Percentiles rank a stretch among this genome's conserved stretches.
Conservation (phyloP, 768 basidiomycete genomes). For the Lentinula aciculospora region DNA sequence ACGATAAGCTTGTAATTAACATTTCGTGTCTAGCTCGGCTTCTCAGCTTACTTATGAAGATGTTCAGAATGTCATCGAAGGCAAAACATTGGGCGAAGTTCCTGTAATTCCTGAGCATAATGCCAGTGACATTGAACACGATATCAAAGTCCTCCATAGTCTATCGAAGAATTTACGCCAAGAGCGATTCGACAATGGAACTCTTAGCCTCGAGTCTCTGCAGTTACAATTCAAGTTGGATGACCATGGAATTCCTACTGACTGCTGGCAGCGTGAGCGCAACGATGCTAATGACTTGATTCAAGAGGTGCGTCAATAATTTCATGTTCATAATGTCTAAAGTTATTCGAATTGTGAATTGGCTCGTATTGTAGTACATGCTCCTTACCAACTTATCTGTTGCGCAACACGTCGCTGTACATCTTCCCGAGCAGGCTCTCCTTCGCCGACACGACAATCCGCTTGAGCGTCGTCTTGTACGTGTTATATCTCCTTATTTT, state of each 20-base stretch:
- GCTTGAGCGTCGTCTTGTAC: constrained; percentile 83
- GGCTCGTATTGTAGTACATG: constrained; percentile 68
- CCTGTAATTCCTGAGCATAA: constrained; percentile 53
- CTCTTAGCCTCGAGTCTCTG: constrained; percentile 63
- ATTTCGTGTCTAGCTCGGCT: constrained; percentile 55
- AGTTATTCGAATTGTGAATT: constrained; percentile 4
- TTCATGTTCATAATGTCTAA: not conserved
- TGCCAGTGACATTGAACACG: constrained; percentile 59
- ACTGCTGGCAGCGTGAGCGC: constrained; percentile 63
- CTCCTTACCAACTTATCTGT: constrained; percentile 84
- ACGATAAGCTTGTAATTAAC: not conserved
- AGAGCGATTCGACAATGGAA: constrained; percentile 75
- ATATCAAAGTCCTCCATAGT: constrained; percentile 63
- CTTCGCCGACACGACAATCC: constrained; percentile 93
- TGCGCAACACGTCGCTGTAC: constrained; percentile 89
- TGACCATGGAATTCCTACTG: constrained; percentile 70
- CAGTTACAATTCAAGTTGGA: constrained; percentile 77
- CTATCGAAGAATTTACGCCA: constrained; percentile 70
- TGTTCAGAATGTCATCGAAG: constrained; percentile 80
- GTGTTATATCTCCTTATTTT: constrained; percentile 14
- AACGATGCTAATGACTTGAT: constrained; percentile 76
- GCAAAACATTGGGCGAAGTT: constrained; percentile 49
- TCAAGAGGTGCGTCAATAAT: constrained; percentile 64
- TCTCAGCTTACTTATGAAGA: constrained; percentile 81
- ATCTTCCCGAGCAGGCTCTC: constrained; percentile 95